Percentiles rank a stretch among this genome's conserved stretches.
Evolutionary conservation across 106 monocot genomes (phyloP).

Genomic region (Allium sativum): DNA sequence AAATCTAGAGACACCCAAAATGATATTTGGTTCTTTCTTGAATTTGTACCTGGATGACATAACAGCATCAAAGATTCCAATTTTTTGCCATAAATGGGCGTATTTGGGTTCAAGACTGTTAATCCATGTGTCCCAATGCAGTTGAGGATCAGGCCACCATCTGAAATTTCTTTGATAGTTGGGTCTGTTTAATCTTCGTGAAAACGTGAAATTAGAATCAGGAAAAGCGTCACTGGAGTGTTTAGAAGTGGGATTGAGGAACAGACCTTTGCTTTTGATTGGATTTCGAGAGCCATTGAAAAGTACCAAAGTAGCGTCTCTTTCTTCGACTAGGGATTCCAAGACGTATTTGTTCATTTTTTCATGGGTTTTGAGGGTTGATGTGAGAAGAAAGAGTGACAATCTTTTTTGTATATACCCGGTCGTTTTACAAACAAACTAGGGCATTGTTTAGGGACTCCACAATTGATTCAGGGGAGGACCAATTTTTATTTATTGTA

Average conservation of each 20-base stretch:
- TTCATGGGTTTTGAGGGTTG: too few species aligned
- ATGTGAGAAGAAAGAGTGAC: too few species aligned
- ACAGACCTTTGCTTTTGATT: constrained; percentile 39
- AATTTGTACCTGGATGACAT: constrained; percentile 38
- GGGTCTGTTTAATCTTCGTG: constrained; percentile 1
- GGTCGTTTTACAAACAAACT: too few species aligned
- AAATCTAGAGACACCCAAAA: constrained; percentile 22
- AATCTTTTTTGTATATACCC: too few species aligned
- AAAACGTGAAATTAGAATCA: constrained; percentile 8
- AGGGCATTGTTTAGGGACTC: too few species aligned
- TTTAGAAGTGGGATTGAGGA: constrained; percentile 23
- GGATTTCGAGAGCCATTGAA: constrained; percentile 12
- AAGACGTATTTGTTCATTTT: too few species aligned
- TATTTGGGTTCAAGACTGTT: constrained; percentile 33
- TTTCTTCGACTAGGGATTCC: constrained; percentile 25
- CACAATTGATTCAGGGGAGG: too few species aligned
- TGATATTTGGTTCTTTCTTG: constrained; percentile 19
- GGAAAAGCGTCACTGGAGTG: neutral
- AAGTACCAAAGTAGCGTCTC: constrained; percentile 14
- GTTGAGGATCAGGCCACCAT: constrained; percentile 33
- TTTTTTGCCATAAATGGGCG: constrained; percentile 34
- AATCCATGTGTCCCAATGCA: constrained; percentile 53
- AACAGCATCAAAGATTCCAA: constrained; percentile 48
- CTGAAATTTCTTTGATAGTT: constrained; percentile 19
- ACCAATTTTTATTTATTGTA: too few species aligned